Conservation (phyloP, 345 rosid genomes). For the Aethionema arabicum region DNA sequence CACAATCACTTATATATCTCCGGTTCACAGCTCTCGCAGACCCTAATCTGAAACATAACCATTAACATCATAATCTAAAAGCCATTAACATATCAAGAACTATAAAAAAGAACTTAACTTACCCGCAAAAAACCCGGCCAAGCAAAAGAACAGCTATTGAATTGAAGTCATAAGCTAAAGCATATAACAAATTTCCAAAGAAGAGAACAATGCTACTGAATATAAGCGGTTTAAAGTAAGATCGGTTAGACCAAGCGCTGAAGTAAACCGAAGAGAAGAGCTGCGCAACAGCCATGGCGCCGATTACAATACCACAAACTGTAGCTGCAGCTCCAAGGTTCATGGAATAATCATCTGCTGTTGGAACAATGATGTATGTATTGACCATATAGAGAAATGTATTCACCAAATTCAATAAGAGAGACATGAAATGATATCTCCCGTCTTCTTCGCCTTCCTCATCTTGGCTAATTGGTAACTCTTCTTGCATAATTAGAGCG, state of each 20-base stretch:
- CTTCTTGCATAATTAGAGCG: conserved; percentile 91
- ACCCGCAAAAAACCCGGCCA: conserved; percentile 96
- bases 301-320: conserved; percentile 93
- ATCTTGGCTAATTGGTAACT: conserved; percentile 63
- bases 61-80: conserved; percentile 1
- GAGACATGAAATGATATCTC: conserved; percentile 85
- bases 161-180: conserved; percentile 75
- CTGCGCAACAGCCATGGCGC: conserved; percentile 97
- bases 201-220: conserved; percentile 86
- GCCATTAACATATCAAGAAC: conserved; percentile 2
- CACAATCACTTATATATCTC: conserved; percentile 94
- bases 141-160: conserved; percentile 65
- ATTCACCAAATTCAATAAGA: conserved; percentile 72
- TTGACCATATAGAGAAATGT: conserved; percentile 95
- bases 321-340: conserved; percentile 97
- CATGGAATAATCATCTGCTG: conserved; percentile 86
- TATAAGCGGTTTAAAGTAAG: conserved; percentile 87
- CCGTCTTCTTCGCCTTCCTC: conserved; percentile 59
- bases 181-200: conserved; percentile 74
- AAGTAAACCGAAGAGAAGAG: conserved; percentile 92
- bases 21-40: conserved; percentile 98
- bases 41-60: conserved; percentile 52
- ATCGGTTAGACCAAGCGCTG: conserved; percentile 94
- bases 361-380: conserved; percentile 87
- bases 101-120: conserved; percentile 32